These are phyloP conservation scores for Phytophthora pisi DNA, from an alignment of 352 stramenopile species.

Conservation along the genomic window DNA sequence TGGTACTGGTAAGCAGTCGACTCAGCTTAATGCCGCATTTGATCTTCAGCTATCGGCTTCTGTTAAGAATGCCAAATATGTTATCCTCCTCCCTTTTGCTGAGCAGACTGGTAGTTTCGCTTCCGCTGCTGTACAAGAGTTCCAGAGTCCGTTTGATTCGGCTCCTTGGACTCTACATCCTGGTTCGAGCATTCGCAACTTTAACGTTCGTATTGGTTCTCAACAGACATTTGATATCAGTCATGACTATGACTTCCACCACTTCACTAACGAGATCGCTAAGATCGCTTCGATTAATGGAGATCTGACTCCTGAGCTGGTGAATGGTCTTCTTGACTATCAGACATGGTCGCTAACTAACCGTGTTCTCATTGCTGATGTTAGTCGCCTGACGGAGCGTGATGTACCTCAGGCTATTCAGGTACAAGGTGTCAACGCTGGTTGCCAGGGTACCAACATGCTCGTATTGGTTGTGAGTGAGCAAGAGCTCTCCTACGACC, in stretches of 20 bases:
- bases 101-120: neutral
- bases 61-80: too few species aligned
- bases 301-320: neutral
- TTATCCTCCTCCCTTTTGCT: neutral
- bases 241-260: neutral
- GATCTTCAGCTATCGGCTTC: neutral
- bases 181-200: neutral
- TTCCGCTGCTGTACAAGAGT: neutral
- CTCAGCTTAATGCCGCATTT: neutral
- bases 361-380: neutral
- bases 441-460: neutral
- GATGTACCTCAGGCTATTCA: neutral
- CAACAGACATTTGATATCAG: neutral
- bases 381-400: neutral
- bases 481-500: neutral
- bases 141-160: neutral
- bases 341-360: neutral
- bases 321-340: neutral
- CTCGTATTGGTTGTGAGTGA: neutral
- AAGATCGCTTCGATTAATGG: neutral
- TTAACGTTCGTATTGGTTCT: neutral
- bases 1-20: neutral
- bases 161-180: neutral
- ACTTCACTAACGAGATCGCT: neutral
- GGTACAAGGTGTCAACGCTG: neutral